These are phyloP conservation scores for Xylariaceae sp. DNA, from an alignment of 2,329 filamentous ascomycete genomes.

Conservation along the genomic window DNA sequence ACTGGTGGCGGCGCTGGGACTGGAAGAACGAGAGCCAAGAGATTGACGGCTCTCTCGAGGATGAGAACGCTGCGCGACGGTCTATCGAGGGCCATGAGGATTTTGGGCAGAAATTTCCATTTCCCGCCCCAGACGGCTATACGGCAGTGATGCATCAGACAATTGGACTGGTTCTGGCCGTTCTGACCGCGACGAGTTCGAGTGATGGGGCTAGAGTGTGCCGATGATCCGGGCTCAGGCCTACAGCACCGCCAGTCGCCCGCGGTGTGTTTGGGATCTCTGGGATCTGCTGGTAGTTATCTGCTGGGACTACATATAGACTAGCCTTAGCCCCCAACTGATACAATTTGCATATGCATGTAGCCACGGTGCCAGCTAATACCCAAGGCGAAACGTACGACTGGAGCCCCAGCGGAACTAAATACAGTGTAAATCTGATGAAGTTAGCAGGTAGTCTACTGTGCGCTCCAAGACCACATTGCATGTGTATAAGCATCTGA, in stretches of 20 bases:
- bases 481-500: no score
- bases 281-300: no score
- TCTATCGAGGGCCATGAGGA: constrained; percentile 26
- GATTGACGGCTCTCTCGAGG: constrained; percentile 17
- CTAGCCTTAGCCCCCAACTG: no score
- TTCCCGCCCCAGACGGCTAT: constrained; percentile 28
- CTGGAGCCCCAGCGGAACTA: no score
- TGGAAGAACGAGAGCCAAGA: constrained; percentile 3
- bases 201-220: constrained; percentile 25
- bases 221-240: constrained; percentile 30
- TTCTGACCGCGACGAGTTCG: constrained; percentile 28
- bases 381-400: no score
- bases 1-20: neutral
- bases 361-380: no score
- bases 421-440: no score
- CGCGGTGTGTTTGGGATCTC: no score
- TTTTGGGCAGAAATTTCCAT: constrained; percentile 29
- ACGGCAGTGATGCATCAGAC: constrained; percentile 28
- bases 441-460: no score
- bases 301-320: no score
- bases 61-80: constrained; percentile 22
- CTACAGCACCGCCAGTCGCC: constrained; percentile 13
- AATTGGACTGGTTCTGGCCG: constrained; percentile 25
- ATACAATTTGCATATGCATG: no score
- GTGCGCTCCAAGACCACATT: no score